These are phyloP conservation scores for Paratinospora sagittata DNA, from an alignment of 164 flowering plant genomes.

Conservation along the genomic window DNA sequence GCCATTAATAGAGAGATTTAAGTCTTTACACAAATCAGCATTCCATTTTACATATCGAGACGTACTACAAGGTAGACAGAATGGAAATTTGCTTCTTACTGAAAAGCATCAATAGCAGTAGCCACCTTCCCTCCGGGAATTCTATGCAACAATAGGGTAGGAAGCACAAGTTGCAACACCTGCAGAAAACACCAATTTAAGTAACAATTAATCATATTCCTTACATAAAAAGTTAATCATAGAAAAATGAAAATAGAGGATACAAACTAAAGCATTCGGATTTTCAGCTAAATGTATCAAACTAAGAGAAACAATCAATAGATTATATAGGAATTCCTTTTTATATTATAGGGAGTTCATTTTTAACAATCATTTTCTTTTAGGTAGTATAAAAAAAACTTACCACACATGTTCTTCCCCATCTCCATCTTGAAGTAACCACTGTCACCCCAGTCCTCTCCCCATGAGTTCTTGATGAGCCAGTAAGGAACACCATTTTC, in stretches of 20 bases:
- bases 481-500: slow-evolving; percentile 82
- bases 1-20: background rate
- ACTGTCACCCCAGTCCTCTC: slow-evolving; percentile 71
- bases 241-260: background rate
- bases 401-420: slow-evolving; percentile 99
- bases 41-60: background rate
- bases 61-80: background rate
- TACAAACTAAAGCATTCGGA: too few relatives aligned
- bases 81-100: background rate
- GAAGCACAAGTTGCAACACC: slow-evolving; percentile 97
- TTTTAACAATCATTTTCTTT: background rate
- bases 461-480: slow-evolving; percentile 99
- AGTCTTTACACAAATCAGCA: background rate
- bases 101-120: slow-evolving; percentile 4
- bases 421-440: slow-evolving; percentile 98
- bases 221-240: too few relatives aligned
- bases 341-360: background rate
- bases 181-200: slow-evolving; percentile 29
- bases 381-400: slow-evolving; percentile 23
- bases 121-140: slow-evolving; percentile 1
- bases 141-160: slow-evolving; percentile 69
- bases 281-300: too few relatives aligned
- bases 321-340: too few relatives aligned
- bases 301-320: too few relatives aligned
- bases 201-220: too few relatives aligned